Percentiles rank a stretch among this genome's conserved stretches.
Conservation (phyloP, 208 protist genomes). For the Crithidia brevicula region DNA sequence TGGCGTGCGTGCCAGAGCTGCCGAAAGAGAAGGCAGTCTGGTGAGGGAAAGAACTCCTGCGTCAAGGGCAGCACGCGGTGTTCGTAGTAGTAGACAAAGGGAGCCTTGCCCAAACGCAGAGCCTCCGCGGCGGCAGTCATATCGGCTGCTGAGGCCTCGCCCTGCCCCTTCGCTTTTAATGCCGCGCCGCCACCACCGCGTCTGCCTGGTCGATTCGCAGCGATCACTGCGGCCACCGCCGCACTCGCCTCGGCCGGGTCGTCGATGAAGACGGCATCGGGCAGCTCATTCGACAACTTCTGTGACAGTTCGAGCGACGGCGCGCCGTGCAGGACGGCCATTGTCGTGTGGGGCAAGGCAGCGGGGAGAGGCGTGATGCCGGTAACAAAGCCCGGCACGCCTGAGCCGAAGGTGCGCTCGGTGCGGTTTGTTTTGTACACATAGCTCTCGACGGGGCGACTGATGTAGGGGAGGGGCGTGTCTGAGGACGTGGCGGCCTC, state of each 20-base stretch:
- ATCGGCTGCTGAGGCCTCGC: background rate
- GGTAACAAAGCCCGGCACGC: background rate
- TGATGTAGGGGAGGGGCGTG: constrained; percentile 38
- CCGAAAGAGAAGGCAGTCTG: constrained; percentile 44
- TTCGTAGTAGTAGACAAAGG: constrained; percentile 46
- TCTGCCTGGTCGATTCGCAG: constrained; percentile 6
- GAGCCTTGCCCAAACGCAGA: constrained; percentile 12
- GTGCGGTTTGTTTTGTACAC: constrained; percentile 34
- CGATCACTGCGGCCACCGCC: constrained; percentile 18
- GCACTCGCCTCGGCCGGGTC: constrained; percentile 14
- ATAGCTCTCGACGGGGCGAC: constrained; percentile 32
- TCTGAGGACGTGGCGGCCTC: background rate
- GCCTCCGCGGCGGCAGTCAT: constrained; percentile 6
- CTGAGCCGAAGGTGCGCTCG: constrained; percentile 16
- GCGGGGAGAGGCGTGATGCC: background rate
- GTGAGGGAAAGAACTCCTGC: constrained; percentile 48
- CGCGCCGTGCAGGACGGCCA: constrained; percentile 11
- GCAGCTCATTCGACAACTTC: constrained; percentile 3
- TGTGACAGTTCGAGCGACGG: constrained; percentile 15
- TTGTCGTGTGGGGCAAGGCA: constrained; percentile 12
- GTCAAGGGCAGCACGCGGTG: constrained; percentile 59
- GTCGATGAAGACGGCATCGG: constrained; percentile 22
- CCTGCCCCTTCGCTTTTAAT: background rate
- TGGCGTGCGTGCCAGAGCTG: constrained; percentile 48
- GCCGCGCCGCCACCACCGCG: background rate